phyloP scores from a whole-genome alignment of 257 asterid species.

The Hygrophila difformis region DNA sequence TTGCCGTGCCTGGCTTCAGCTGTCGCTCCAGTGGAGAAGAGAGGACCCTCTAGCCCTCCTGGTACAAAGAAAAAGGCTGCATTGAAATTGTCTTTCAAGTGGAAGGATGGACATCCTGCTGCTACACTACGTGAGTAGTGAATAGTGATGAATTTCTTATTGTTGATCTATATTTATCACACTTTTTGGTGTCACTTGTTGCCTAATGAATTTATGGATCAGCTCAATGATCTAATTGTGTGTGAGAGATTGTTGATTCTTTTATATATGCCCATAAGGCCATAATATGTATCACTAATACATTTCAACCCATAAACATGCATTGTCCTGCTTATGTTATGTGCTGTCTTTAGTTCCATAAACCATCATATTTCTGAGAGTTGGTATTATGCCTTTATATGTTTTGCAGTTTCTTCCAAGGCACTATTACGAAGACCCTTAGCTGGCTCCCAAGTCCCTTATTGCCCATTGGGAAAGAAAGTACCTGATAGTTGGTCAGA shows the following conservation, averaged over 20 bases:
- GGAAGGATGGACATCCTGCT: conserved; percentile 72
- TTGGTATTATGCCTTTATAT: not conserved
- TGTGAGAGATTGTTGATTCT: no score
- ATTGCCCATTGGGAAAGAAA: conserved; percentile 78
- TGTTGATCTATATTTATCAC: no score
- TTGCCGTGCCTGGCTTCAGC: conserved; percentile 89
- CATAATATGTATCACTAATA: no score
- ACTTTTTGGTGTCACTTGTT: no score
- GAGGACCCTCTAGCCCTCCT: conserved; percentile 65
- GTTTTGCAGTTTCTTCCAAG: conserved; percentile 71
- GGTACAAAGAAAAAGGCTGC: conserved; percentile 67
- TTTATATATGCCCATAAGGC: no score
- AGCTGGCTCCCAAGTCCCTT: conserved; percentile 95
- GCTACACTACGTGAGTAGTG: conserved; percentile 67
- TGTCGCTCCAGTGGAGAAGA: conserved; percentile 53
- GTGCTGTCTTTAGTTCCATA: not conserved
- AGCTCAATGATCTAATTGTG: no score
- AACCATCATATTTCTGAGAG: not conserved
- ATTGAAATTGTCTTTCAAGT: conserved; percentile 58
- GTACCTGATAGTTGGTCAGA: conserved; percentile 88
- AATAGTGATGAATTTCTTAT: no score
- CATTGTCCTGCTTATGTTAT: not conserved
- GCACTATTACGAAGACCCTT: conserved; percentile 59
- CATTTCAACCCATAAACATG: no score
- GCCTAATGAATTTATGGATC: no score